A percentile compares a stretch with the other conserved stretches of the same genome.
phyloP scores from a whole-genome alignment of 352 stramenopile genomes.

The Globisporangium canariense region DNA sequence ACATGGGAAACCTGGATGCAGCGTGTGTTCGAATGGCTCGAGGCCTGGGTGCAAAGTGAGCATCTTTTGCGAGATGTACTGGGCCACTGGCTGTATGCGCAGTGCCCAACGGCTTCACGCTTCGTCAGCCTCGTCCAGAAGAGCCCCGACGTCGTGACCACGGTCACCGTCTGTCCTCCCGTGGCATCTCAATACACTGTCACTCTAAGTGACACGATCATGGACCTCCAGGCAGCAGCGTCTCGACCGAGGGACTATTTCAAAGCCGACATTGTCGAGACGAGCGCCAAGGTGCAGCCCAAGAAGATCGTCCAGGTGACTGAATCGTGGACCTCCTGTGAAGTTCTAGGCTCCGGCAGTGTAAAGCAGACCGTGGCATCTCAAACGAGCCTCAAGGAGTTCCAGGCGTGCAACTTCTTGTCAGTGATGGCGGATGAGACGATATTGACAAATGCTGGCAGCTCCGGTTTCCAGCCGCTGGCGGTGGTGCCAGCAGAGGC shows the following conservation, averaged over 20 bases:
- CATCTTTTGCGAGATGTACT: slow-evolving; percentile 55
- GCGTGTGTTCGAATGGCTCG: slow-evolving; percentile 47
- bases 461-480: slow-evolving; percentile 12
- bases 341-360: slow-evolving; percentile 12
- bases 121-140: slow-evolving; percentile 18
- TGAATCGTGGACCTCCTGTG: slow-evolving; percentile 41
- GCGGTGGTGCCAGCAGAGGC: slow-evolving; percentile 29
- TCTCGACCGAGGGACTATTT: slow-evolving; percentile 53
- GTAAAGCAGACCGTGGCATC: slow-evolving; percentile 30
- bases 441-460: neutral
- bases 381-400: slow-evolving; percentile 30
- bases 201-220: slow-evolving; percentile 29
- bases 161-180: slow-evolving; percentile 22
- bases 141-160: slow-evolving; percentile 16
- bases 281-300: slow-evolving; percentile 37
- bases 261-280: slow-evolving; percentile 38
- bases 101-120: slow-evolving; percentile 38
- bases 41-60: slow-evolving; percentile 47
- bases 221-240: slow-evolving; percentile 33
- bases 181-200: slow-evolving; percentile 23
- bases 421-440: slow-evolving; percentile 25
- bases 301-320: slow-evolving; percentile 32
- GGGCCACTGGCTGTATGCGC: slow-evolving; percentile 59
- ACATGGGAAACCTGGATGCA: slow-evolving; percentile 63
- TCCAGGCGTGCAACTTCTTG: slow-evolving; percentile 53